Percentiles rank a stretch among this genome's conserved stretches.
phyloP scores from a whole-genome alignment of 768 basidiomycete species.

The Pholiota microspora region DNA sequence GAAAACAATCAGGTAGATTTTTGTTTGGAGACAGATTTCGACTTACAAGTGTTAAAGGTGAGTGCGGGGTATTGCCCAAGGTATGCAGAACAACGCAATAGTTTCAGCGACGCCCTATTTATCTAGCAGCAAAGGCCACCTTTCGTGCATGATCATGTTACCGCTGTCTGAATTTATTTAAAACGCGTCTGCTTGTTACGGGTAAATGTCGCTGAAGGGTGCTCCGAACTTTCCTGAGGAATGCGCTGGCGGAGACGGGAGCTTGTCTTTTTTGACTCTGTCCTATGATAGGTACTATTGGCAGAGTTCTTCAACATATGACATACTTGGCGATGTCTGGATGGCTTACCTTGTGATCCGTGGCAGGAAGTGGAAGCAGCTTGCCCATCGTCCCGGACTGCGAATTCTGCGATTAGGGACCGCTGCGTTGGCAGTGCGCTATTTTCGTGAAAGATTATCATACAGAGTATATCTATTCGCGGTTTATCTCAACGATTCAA shows the following conservation, averaged over 20 bases:
- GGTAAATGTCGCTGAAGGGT: conserved; percentile 2
- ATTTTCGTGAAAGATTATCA: neutral
- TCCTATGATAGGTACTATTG: neutral
- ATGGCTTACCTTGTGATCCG: neutral
- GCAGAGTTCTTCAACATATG: neutral
- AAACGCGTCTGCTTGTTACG: neutral
- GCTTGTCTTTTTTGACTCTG: neutral
- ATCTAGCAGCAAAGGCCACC: neutral
- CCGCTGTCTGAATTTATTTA: neutral
- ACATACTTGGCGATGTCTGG: neutral
- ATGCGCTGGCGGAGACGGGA: neutral
- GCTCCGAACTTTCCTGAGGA: conserved; percentile 1
- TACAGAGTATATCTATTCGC: neutral
- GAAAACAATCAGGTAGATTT: neutral
- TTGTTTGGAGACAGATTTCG: no score
- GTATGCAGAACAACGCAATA: neutral
- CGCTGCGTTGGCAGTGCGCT: neutral
- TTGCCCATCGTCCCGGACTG: neutral
- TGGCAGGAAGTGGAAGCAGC: neutral
- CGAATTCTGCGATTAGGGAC: neutral
- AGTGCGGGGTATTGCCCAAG: no score
- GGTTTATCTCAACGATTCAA: neutral
- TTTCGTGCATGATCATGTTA: neutral
- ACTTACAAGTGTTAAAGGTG: no score
- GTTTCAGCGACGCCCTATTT: neutral